Percentiles rank a stretch among this genome's conserved stretches.
Conservation (phyloP, 257 asterid genomes). For the Plantago ovata region DNA sequence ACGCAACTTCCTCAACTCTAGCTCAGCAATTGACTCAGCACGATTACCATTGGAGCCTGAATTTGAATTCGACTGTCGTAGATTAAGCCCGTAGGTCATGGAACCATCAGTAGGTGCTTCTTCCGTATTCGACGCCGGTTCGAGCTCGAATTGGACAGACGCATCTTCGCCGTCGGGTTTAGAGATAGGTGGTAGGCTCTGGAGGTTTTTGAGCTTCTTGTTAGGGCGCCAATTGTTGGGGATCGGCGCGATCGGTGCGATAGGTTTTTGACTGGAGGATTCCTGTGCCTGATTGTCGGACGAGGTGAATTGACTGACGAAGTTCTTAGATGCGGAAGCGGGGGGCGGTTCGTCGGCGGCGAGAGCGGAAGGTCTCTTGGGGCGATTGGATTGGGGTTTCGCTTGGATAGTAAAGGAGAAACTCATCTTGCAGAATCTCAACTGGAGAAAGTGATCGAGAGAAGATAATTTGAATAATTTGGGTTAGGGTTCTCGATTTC, state of each 20-base stretch:
- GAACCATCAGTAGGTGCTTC: slow-evolving; percentile 38
- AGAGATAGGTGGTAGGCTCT: slow-evolving; percentile 41
- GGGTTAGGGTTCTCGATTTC: too few relatives aligned
- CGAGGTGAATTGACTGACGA: slow-evolving; percentile 55
- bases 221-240: slow-evolving; percentile 61
- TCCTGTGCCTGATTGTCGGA: slow-evolving; percentile 34
- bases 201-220: slow-evolving; percentile 59
- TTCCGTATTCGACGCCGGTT: slow-evolving; percentile 22
- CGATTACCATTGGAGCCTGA: background rate
- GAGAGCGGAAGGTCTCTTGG: slow-evolving; percentile 34
- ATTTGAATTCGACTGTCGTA: slow-evolving; percentile 33
- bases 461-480: too few relatives aligned
- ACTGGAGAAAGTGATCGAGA: too few relatives aligned
- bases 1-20: slow-evolving; percentile 44
- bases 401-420: slow-evolving; percentile 59
- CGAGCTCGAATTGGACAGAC: slow-evolving; percentile 57
- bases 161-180: slow-evolving; percentile 31
- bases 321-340: slow-evolving; percentile 25
- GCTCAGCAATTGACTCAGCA: slow-evolving; percentile 30
- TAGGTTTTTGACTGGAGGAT: slow-evolving; percentile 10
- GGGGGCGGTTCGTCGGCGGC: slow-evolving; percentile 13
- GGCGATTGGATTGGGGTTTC: slow-evolving; percentile 48
- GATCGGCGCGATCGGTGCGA: slow-evolving; percentile 46
- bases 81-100: slow-evolving; percentile 57
- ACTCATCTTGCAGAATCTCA: slow-evolving; percentile 35